Evolutionary conservation across 257 asterid species (phyloP).

Genomic region (Vinca minor): DNA sequence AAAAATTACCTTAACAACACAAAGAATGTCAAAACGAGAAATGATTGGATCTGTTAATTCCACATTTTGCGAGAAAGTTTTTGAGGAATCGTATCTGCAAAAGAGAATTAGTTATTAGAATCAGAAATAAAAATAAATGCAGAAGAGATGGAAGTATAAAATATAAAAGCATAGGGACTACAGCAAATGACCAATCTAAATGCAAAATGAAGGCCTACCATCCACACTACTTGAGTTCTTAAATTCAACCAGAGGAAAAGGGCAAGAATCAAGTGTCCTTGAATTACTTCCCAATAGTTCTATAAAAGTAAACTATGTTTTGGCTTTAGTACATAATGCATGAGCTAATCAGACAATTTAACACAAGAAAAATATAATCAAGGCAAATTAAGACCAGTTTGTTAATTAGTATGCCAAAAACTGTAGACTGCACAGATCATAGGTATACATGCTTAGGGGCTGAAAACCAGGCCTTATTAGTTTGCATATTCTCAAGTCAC

Average conservation of each 20-base stretch:
- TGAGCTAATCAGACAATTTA: neutral
- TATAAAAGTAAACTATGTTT: neutral
- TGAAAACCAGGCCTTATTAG: neutral
- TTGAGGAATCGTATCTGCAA: slow-evolving; percentile 91
- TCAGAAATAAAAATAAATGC: neutral
- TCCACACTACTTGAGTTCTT: neutral
- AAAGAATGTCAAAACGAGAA: slow-evolving; percentile 90
- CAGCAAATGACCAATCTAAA: neutral
- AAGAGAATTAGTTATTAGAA: slow-evolving; percentile 7
- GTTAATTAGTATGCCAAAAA: neutral
- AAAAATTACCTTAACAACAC: slow-evolving; percentile 75
- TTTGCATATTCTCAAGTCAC: slow-evolving; percentile 9
- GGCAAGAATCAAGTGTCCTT: neutral
- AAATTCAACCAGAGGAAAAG: neutral
- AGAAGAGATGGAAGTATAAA: slow-evolving; percentile 5
- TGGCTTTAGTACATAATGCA: neutral
- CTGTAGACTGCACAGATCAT: neutral
- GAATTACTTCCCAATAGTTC: neutral
- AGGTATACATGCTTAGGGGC: neutral
- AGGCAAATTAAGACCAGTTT: no score
- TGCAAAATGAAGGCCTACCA: neutral
- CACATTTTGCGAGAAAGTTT: slow-evolving; percentile 82
- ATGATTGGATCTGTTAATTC: slow-evolving; percentile 93
- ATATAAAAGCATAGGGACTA: neutral
- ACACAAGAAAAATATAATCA: neutral